phyloP scores from a whole-genome alignment of 441 rosid species.

The Pelargonium cotyledonis region DNA sequence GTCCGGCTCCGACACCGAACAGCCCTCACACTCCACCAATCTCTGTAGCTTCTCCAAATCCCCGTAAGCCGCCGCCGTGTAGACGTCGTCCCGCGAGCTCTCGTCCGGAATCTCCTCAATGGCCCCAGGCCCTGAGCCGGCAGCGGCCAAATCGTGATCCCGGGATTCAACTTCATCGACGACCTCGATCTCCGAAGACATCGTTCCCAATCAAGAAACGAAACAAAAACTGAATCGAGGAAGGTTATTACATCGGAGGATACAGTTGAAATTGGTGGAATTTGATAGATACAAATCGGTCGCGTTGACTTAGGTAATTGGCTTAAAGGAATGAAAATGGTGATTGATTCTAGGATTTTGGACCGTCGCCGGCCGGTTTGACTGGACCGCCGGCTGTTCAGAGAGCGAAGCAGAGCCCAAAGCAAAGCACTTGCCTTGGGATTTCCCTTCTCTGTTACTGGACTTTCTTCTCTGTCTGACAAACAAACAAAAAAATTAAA shows the following conservation, averaged over 20 bases:
- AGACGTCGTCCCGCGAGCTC: constrained; percentile 60
- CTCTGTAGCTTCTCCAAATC: constrained; percentile 85
- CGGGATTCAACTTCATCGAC: constrained; percentile 47
- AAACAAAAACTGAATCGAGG: not conserved
- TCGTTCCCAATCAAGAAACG: constrained; percentile 10
- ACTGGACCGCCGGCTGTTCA: too few relatives aligned
- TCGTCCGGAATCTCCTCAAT: constrained; percentile 30
- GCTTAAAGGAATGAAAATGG: not conserved
- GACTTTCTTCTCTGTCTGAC: too few relatives aligned
- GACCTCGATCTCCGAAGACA: constrained; percentile 94
- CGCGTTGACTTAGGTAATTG: constrained; percentile 1
- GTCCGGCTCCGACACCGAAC: constrained; percentile 77
- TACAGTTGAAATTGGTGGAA: not conserved
- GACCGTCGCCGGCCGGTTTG: too few relatives aligned
- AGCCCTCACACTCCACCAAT: constrained; percentile 77
- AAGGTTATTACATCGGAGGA: constrained; percentile 16
- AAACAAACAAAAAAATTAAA: too few relatives aligned
- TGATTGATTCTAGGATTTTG: constrained; percentile 32
- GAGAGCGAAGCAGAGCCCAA: not conserved
- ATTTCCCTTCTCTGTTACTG: constrained; percentile 3
- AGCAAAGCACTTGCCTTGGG: constrained; percentile 12
- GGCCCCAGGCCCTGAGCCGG: not conserved
- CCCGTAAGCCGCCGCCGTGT: constrained; percentile 87
- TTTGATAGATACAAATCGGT: not conserved
- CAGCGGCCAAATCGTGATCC: constrained; percentile 15